A percentile compares a stretch with the other conserved stretches of the same genome.
Conservation (phyloP, 768 basidiomycete genomes). For the Mycena galopus region DNA sequence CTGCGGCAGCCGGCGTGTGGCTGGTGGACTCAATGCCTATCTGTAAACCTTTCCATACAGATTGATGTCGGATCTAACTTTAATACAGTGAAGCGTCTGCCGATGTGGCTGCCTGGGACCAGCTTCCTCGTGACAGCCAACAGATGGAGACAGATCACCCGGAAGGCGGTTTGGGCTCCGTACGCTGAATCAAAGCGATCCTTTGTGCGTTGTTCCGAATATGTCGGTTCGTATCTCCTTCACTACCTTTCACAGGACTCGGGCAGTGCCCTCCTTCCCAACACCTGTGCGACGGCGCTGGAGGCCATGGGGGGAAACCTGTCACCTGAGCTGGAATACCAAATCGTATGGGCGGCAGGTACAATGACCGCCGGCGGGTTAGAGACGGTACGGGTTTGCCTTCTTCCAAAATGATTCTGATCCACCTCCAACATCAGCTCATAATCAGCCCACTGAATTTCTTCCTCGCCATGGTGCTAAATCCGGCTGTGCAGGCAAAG, state of each 20-base stretch:
- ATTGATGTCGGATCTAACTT: neutral
- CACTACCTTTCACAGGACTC: neutral
- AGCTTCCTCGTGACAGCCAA: neutral
- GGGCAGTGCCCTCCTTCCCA: neutral
- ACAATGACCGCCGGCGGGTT: neutral
- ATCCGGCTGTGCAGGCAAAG: neutral
- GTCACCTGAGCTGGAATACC: neutral
- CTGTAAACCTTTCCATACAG: neutral
- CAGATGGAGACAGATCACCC: neutral
- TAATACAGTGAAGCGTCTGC: conserved; percentile 14
- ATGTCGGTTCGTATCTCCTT: neutral
- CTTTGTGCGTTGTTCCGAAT: neutral
- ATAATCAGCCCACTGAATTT: neutral
- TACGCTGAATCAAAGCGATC: neutral
- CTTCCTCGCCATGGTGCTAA: neutral
- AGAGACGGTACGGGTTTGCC: neutral
- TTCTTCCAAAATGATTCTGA: neutral
- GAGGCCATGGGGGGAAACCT: neutral
- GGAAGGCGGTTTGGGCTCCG: neutral
- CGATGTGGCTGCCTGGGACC: conserved; percentile 15
- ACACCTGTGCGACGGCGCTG: neutral
- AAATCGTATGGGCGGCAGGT: neutral
- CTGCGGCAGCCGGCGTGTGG: conserved; percentile 9
- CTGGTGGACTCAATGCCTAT: conserved; percentile 4
- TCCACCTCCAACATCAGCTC: neutral